phyloP scores from a whole-genome alignment of 2,329 filamentous ascomycete genomes.

The Monosporascus cannonballus region DNA sequence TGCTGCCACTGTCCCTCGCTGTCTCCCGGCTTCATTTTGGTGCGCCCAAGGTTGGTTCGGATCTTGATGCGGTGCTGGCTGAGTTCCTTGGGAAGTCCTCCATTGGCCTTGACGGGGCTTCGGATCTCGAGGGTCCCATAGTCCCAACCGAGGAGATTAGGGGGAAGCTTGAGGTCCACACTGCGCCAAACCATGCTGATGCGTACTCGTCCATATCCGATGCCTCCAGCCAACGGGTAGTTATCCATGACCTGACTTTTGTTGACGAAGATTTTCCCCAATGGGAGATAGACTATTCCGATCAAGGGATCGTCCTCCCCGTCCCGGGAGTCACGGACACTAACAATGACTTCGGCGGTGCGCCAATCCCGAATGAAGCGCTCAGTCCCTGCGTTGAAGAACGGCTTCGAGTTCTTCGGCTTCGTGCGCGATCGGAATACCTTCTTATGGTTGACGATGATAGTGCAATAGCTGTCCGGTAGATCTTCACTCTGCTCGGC shows the following conservation, averaged over 20 bases:
- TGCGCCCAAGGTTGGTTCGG: conserved; percentile 48
- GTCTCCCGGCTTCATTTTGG: conserved; percentile 50
- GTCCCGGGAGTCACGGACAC: conserved; percentile 60
- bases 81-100: conserved; percentile 41
- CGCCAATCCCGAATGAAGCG: conserved; percentile 65
- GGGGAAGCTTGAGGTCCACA: conserved; percentile 55
- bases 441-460: conserved; percentile 68
- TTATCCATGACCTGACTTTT: conserved; percentile 59
- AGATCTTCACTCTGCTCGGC: conserved; percentile 57
- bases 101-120: conserved; percentile 40
- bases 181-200: conserved; percentile 70
- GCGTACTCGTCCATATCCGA: conserved; percentile 64
- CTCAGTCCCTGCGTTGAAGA: conserved; percentile 73
- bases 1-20: conserved; percentile 41
- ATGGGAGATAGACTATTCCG: conserved; percentile 63
- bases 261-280: conserved; percentile 55
- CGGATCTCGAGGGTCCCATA: conserved; percentile 63
- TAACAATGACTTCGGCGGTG: conserved; percentile 60
- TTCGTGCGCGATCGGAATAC: conserved; percentile 67
- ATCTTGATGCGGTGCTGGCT: conserved; percentile 51
- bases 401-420: conserved; percentile 71
- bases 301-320: conserved; percentile 65
- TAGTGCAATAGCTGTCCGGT: conserved; percentile 65
- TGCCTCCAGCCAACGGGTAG: conserved; percentile 63
- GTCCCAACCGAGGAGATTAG: conserved; percentile 60